Evolutionary conservation across 2,329 filamentous ascomycete species (phyloP), one percentile per base, ranked within the genome.

Genomic region (Verticillium dahliae): DNA sequence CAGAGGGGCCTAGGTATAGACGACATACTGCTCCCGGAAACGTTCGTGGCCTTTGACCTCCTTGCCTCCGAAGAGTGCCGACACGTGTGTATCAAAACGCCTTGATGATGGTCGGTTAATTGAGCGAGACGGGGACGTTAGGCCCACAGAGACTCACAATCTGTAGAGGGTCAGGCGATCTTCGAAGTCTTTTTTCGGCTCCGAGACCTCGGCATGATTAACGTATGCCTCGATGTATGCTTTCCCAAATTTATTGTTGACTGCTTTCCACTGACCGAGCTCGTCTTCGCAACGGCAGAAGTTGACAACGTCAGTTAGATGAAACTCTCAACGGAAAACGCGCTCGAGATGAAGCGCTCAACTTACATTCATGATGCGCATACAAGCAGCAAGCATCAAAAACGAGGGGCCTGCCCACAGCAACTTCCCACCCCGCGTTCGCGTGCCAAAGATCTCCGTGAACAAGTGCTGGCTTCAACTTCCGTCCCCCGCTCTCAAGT

Each of bases 391-490:
- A 67, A 1, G 69, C 66, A 59, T 75, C 73, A 56, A 74, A 76
- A 1, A 74, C 61, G 57, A 74, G 65, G 0, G 68, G 64, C 57
- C 73, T 63, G 1, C 68, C 67, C 0, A 67, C 74, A 4, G 65
- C 64, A 58, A 63, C 61, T 56, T 74, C 68, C 0, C 67, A 70
- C 0, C 67, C 70, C 1, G 66, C 68, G 56, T 75, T 75, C 13
- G 68, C 69, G 31, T 75, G 69, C 77, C 77, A 80, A 4, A 80
- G 66, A 58, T 81, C 76, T 0, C 77, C 76, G 58, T 82, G 80
- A 1, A 82, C 69, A 1, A 83, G 69, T 0, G 69, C 72, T 1
- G 80, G 80, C 57, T 76, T 76, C 2, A 82, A 64, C 0, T 41
- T 68, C 13, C 75, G 69, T 1, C 78, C 77, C 0, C 72, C 72